Base-by-base conservation (phyloP, 208 protist genomes). In the Trypanosoma platydactyli region DNA sequence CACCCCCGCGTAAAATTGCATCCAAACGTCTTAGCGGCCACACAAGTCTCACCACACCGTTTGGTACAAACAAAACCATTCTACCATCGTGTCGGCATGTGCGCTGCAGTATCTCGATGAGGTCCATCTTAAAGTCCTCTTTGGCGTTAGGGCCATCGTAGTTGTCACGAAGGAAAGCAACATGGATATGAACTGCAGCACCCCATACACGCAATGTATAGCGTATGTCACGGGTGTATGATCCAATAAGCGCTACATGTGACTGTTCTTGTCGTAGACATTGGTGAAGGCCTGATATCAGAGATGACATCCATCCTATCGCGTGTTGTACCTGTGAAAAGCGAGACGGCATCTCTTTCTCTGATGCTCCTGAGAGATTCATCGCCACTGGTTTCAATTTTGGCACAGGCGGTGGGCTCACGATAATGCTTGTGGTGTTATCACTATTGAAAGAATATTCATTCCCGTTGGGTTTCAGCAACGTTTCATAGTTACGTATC, bases 181-280 rank as follows among this genome's bases (percentile, higher is more conserved):
- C 62, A 1, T 83, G 80, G 24, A 86, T 52, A 22, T 71, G 73
- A 42, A 79, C 74, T 3, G 73, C 76, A 44, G 63, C 56, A 41
- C 84, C 83, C 61, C 84, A 81, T 27, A 92, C n/a, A 13, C 75
- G 78, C 33, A 93, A 69, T 16, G 91, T 70, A 15, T 77, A 78
- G 16, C 67, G 76, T 54, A 85, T 63, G 24, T 84, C 86, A 42
- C 81, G 81, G 44, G 65, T 62, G 44, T 77, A 70, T 12, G 68
- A 48, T 20, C 82, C 79, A 22, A 91, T 64, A 52, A 95, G 54
- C 2, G 79, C 79, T 0, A 84, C 63, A 55, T 90, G 81, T 18
- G 70, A 61, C 15, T 80, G 73, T 6, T 64, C 62, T 20, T 68
- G 66, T 13, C 69, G 60, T 13, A 75, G 24, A 44, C 52, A 63